phyloP scores from a whole-genome alignment of 768 basidiomycete species.

The Pulveroboletus sp. region DNA sequence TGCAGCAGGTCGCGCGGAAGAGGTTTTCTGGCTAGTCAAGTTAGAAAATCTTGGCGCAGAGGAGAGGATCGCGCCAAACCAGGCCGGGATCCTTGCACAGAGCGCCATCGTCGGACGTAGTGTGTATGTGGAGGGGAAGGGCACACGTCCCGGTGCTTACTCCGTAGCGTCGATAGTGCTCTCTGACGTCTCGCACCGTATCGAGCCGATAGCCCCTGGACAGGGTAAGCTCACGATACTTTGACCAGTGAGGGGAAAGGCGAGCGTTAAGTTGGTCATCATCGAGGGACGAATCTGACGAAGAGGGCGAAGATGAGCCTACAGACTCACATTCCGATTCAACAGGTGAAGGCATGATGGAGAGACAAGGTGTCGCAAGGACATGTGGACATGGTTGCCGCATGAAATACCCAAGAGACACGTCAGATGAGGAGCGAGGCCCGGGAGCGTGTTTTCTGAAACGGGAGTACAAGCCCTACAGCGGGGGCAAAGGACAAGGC shows the following conservation, averaged over 20 bases:
- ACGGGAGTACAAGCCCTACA: neutral
- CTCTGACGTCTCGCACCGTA: slow-evolving; percentile 62
- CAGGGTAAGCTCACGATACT: slow-evolving; percentile 45
- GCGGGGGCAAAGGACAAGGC: neutral
- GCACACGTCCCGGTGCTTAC: slow-evolving; percentile 12
- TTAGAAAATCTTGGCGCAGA: slow-evolving; percentile 6
- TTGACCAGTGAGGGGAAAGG: slow-evolving; percentile 56
- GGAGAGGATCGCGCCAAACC: slow-evolving; percentile 36
- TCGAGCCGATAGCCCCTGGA: slow-evolving; percentile 59
- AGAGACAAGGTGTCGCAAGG: slow-evolving; percentile 38
- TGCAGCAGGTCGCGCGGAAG: slow-evolving; percentile 57
- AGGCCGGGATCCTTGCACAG: slow-evolving; percentile 70
- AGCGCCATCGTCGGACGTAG: slow-evolving; percentile 46
- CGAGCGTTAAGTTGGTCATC: slow-evolving; percentile 51
- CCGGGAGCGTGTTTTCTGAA: neutral
- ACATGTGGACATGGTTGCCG: neutral
- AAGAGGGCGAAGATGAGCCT: slow-evolving; percentile 38
- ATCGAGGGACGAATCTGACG: slow-evolving; percentile 51
- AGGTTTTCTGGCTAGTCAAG: slow-evolving; percentile 58
- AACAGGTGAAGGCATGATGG: slow-evolving; percentile 71
- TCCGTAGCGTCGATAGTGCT: slow-evolving; percentile 44
- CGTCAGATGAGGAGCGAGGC: neutral
- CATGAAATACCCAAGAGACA: slow-evolving; percentile 13
- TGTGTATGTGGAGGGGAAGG: slow-evolving; percentile 25
- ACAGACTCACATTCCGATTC: slow-evolving; percentile 22